These are phyloP conservation scores for Phialophora verrucosa DNA, from an alignment of 2,329 filamentous ascomycete species.

Conservation along the genomic window DNA sequence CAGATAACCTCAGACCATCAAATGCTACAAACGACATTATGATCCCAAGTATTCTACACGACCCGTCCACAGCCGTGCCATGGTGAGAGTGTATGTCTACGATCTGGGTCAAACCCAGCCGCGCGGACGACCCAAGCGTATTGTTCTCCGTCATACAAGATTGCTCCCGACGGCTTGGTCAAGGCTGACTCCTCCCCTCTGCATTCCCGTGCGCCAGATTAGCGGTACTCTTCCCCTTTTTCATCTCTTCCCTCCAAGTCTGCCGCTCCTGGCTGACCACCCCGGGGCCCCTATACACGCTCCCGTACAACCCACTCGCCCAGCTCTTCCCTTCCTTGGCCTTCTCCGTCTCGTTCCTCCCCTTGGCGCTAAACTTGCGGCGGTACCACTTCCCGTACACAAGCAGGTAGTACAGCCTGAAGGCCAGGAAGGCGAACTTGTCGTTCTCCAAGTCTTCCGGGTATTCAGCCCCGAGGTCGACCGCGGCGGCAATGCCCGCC, in stretches of 20 bases:
- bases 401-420: slow-evolving; percentile 66
- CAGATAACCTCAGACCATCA: neutral
- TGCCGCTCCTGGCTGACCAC: slow-evolving; percentile 59
- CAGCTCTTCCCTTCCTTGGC: slow-evolving; percentile 57
- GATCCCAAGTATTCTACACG: neutral
- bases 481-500: slow-evolving; percentile 72
- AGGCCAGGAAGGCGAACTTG: slow-evolving; percentile 64
- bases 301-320: slow-evolving; percentile 64
- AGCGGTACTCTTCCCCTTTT: slow-evolving; percentile 33
- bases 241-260: slow-evolving; percentile 59
- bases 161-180: neutral
- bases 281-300: slow-evolving; percentile 65
- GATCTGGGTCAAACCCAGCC: neutral
- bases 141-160: neutral
- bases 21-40: neutral
- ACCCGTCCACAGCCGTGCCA: neutral
- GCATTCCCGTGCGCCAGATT: slow-evolving; percentile 29
- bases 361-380: slow-evolving; percentile 16
- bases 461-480: slow-evolving; percentile 70
- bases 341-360: slow-evolving; percentile 45
- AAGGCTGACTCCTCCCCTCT: slow-evolving; percentile 34
- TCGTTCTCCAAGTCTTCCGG: slow-evolving; percentile 67
- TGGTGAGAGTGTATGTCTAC: neutral
- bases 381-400: slow-evolving; percentile 67
- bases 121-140: neutral